phyloP scores from a whole-genome alignment of 371 early-diverging fungal species.

The Fennellomyces sp. region DNA sequence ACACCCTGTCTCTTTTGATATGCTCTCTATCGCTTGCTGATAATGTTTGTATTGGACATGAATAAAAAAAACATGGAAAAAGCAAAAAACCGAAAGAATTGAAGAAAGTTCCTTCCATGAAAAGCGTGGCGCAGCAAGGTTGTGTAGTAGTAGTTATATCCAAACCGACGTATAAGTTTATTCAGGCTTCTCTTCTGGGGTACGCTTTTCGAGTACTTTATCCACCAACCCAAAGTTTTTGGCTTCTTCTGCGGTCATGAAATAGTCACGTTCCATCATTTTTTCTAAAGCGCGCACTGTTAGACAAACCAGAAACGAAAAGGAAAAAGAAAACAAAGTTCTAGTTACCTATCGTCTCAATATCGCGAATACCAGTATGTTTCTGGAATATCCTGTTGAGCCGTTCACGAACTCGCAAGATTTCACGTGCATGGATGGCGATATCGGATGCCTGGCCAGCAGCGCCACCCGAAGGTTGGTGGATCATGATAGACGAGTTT shows the following conservation, averaged over 20 bases:
- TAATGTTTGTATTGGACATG: too few species aligned
- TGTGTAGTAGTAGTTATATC: too few species aligned
- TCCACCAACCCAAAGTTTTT: constrained; percentile 93
- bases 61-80: too few species aligned
- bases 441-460: constrained; percentile 97
- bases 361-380: constrained; percentile 82
- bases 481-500: constrained; percentile 95
- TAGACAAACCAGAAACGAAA: not conserved
- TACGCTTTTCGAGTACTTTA: constrained; percentile 72
- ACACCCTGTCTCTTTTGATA: too few species aligned
- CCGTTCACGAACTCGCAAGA: constrained; percentile 85
- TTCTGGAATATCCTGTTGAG: constrained; percentile 87
- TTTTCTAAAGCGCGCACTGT: constrained; percentile 48
- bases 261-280: constrained; percentile 94
- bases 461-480: constrained; percentile 98
- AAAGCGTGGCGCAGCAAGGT: too few species aligned
- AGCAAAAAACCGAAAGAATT: too few species aligned
- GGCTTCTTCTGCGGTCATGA: constrained; percentile 93
- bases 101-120: too few species aligned
- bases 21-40: too few species aligned
- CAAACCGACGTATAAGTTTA: too few species aligned
- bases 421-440: constrained; percentile 96
- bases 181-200: not conserved
- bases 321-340: not conserved
- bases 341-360: constrained; percentile 80